phyloP scores from a whole-genome alignment of 176 grass and related monocot genomes.

The Zizania latifolia region DNA sequence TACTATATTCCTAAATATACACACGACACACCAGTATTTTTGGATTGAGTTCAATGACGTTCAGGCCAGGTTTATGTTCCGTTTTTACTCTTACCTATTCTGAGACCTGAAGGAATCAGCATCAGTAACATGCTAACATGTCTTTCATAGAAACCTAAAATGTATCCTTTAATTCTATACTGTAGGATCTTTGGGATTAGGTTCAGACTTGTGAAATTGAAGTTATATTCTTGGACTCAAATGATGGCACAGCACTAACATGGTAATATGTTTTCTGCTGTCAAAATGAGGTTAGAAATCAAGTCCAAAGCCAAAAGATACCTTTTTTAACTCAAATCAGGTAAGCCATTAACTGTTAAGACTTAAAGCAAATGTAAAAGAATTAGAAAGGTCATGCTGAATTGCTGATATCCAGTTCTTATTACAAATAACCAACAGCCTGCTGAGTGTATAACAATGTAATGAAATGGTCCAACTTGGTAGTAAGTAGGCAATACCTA shows the following conservation, averaged over 20 bases:
- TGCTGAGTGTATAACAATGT: background rate
- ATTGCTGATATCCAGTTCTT: background rate
- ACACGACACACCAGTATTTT: background rate
- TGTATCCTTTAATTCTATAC: background rate
- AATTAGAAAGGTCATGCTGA: background rate
- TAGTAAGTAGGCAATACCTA: constrained; percentile 48
- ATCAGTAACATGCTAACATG: background rate
- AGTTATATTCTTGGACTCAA: background rate
- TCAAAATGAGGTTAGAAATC: background rate
- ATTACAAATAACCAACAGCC: background rate
- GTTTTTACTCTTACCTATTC: no score
- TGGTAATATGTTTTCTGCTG: background rate
- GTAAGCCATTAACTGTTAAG: background rate
- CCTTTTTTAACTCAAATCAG: background rate
- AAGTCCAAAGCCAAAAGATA: background rate
- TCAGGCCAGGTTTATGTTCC: background rate
- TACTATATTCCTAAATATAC: background rate
- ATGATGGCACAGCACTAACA: background rate
- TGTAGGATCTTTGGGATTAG: background rate
- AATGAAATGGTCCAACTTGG: background rate
- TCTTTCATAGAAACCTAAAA: background rate
- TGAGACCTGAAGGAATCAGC: background rate
- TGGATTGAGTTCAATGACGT: background rate
- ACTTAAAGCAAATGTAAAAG: constrained; percentile 2
- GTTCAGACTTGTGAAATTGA: background rate